Evolutionary conservation across 2,329 filamentous ascomycete genomes (phyloP), one percentile per base, ranked within the genome.

Genomic region (Neoarthrinium moseri): DNA sequence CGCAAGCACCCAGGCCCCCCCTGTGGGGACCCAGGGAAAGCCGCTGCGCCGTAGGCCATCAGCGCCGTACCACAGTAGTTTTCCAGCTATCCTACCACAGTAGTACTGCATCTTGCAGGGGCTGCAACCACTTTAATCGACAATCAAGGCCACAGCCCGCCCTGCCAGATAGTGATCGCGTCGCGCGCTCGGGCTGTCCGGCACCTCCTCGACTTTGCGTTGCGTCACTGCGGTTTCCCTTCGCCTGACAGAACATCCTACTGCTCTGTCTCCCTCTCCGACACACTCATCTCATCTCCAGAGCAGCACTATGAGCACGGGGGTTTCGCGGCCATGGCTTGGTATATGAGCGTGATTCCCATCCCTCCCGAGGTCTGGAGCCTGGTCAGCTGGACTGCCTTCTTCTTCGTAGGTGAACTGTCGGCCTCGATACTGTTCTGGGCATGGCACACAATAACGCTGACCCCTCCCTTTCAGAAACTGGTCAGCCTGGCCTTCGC

Each of bases 401-500:
- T 65, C 47, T 57, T 58, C 51, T 65, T 61, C 37, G 62, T 65
- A 51, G 49, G 61, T 44, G 27, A 5, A 10, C 24, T 22, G 21
- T 38, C 45, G 2, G 7, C 17, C 17, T 11, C 32, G 17, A 11
- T 22, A 23, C 11, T 6, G 12, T 26, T 18, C n/a, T n/a, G n/a
- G n/a, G n/a, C n/a, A n/a, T n/a, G n/a, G n/a, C n/a, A n/a, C n/a
- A n/a, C n/a, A n/a, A n/a, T n/a, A n/a, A n/a, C 3, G 23, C 30
- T 23, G 33, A 30, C 24, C 21, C 11, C 7, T 20, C 33, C 5
- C 12, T 12, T 15, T 10, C 35, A 65, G 62, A 65, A 65, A 55
- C 45, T 65, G 21, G 49, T 49, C 39, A 64, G 74, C 27, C 59
- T 78, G 1, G 60, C 73, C 8, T 69, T 77, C 34, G 64, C 72